These are phyloP conservation scores for Calonectria hongkongensis DNA, from an alignment of 2,329 filamentous ascomycete species.

Conservation along the genomic window DNA sequence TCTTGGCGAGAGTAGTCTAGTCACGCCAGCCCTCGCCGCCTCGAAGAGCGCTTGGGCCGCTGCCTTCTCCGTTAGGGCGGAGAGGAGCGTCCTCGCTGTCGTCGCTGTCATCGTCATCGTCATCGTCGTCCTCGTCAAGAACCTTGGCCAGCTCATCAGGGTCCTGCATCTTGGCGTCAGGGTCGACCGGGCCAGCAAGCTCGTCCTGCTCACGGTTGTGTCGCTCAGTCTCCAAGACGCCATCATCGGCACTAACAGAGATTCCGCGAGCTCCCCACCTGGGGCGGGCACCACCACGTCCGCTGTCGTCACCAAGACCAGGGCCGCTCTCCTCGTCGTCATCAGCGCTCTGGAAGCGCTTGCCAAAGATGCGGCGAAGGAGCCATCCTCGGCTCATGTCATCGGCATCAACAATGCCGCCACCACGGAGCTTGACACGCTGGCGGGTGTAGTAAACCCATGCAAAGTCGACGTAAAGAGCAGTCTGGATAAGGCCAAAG, in stretches of 20 bases:
- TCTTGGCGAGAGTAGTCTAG: conserved; percentile 44
- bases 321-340: conserved; percentile 78
- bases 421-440: conserved; percentile 91
- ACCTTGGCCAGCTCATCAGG: conserved; percentile 78
- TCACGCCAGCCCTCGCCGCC: conserved; percentile 70
- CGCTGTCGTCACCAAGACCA: conserved; percentile 63
- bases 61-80: conserved; percentile 53
- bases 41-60: conserved; percentile 62
- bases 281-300: conserved; percentile 62
- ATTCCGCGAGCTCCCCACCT: conserved; percentile 80
- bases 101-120: conserved; percentile 66
- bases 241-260: conserved; percentile 80
- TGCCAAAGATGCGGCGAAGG: conserved; percentile 84
- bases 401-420: conserved; percentile 91
- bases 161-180: conserved; percentile 80
- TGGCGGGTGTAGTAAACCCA: conserved; percentile 98
- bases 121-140: conserved; percentile 72
- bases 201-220: conserved; percentile 68
- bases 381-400: conserved; percentile 92
- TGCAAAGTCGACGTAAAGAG: conserved; percentile 93
- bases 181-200: conserved; percentile 69
- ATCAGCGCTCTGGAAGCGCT: conserved; percentile 69
- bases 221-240: conserved; percentile 70
- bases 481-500: conserved; percentile 92
- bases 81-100: conserved; percentile 58